Percentiles rank a stretch among this genome's conserved stretches.
Evolutionary conservation across 805 yeast genomes (phyloP).

Genomic region (Hanseniaspora taiwanica): DNA sequence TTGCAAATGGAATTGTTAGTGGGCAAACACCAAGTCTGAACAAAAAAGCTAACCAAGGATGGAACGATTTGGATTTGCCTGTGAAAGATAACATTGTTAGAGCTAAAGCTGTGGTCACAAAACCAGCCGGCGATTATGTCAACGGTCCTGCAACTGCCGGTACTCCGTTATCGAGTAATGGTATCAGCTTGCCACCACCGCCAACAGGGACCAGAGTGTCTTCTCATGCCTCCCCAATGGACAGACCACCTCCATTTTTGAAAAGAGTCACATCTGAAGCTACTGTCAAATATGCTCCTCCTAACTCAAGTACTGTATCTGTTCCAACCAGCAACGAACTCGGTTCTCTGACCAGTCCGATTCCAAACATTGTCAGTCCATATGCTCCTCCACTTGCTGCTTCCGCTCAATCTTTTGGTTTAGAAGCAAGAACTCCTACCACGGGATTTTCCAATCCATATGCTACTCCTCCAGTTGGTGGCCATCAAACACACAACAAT

Average conservation of each 20-base stretch:
- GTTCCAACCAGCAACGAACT: conserved; percentile 2
- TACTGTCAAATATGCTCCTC: conserved; percentile 12
- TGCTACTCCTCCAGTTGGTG: conserved; percentile 23
- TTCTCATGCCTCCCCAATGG: conserved; percentile 11
- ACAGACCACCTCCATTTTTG: conserved; percentile 18
- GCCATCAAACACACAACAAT: not conserved
- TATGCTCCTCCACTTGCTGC: conserved; percentile 13
- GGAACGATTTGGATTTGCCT: conserved; percentile 25
- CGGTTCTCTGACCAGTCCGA: conserved; percentile 6
- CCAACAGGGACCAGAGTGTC: conserved; percentile 18
- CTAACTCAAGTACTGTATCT: not conserved
- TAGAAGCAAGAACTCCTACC: too few relatives aligned
- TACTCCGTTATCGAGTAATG: not conserved
- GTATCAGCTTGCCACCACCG: conserved; percentile 11
- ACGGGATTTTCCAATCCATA: conserved; percentile 31
- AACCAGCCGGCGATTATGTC: conserved; percentile 11
- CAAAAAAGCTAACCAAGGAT: conserved; percentile 25
- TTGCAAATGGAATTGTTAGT: conserved; percentile 24
- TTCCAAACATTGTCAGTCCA: conserved; percentile 8
- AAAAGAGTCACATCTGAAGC: conserved; percentile 11
- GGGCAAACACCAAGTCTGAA: conserved; percentile 25
- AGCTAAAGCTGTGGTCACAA: conserved; percentile 27
- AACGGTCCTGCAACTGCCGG: not conserved
- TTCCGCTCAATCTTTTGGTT: conserved; percentile 13
- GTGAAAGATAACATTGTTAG: conserved; percentile 19